Conservation (phyloP, 1,139 yeast species). For the Zygoascus meyerae region DNA sequence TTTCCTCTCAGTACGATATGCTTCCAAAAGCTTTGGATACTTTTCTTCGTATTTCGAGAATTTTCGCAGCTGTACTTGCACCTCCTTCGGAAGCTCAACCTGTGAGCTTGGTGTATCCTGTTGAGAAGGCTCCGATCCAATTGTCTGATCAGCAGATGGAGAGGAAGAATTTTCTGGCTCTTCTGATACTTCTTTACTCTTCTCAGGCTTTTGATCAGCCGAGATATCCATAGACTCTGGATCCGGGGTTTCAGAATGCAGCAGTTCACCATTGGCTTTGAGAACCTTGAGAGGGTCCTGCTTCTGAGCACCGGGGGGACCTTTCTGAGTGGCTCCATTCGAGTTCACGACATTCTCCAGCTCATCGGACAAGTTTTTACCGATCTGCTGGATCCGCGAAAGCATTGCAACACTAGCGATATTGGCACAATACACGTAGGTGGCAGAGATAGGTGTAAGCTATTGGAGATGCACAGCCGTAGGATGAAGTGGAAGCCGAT, state of each 20-base stretch:
- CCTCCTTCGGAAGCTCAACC: conserved; percentile 8
- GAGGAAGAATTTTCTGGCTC: conserved; percentile 1
- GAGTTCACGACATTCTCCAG: conserved; percentile 34
- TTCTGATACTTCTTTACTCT: not conserved
- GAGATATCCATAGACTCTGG: conserved; percentile 22
- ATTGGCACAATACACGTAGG: no score
- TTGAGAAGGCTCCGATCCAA: not conserved
- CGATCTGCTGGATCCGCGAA: conserved; percentile 52
- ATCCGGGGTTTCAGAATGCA: conserved; percentile 29
- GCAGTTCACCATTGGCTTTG: conserved; percentile 26
- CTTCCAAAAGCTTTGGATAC: conserved; percentile 66
- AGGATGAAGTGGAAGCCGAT: not conserved
- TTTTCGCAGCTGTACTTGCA: conserved; percentile 50
- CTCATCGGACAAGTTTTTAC: conserved; percentile 64
- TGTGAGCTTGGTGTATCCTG: not conserved
- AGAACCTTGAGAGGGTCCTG: conserved; percentile 22
- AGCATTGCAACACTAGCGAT: conserved; percentile 40
- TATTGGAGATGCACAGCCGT: not conserved
- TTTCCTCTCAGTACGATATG: conserved; percentile 74
- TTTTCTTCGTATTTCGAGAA: conserved; percentile 84
- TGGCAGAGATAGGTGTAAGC: not conserved
- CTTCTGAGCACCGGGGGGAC: conserved; percentile 3
- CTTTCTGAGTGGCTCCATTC: conserved; percentile 7
- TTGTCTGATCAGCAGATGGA: conserved; percentile 2
- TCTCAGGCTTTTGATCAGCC: not conserved